Conservation (phyloP, 2,329 filamentous ascomycete species). For the Colletotrichum sidae region DNA sequence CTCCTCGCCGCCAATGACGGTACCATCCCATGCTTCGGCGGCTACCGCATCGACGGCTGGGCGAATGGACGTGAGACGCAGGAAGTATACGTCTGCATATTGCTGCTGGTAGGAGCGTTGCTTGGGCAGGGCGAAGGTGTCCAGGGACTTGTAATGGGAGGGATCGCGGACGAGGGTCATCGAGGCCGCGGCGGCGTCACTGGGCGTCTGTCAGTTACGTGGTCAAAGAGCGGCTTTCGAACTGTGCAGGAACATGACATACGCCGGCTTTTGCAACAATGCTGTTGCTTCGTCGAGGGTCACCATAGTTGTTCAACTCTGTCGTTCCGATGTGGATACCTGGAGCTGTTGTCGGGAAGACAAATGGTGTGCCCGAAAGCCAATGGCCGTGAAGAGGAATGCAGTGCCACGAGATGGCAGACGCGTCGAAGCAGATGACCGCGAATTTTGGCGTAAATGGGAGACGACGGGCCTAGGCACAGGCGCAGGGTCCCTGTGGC, state of each 20-base stretch:
- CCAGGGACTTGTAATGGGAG: slow-evolving; percentile 77
- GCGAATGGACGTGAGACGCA: slow-evolving; percentile 89
- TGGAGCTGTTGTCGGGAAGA: background rate
- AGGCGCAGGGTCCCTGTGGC: slow-evolving; percentile 7
- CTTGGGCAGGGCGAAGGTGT: slow-evolving; percentile 79
- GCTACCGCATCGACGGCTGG: slow-evolving; percentile 83
- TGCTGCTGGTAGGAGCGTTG: slow-evolving; percentile 89
- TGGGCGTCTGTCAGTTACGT: background rate
- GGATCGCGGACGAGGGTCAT: slow-evolving; percentile 60
- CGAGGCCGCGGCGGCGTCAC: slow-evolving; percentile 19
- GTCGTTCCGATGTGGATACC: background rate
- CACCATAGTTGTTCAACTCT: slow-evolving; percentile 50
- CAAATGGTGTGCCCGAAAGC: slow-evolving; percentile 17
- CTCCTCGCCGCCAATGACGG: slow-evolving; percentile 80
- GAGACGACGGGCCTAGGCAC: slow-evolving; percentile 7
- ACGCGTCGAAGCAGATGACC: slow-evolving; percentile 39
- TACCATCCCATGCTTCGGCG: slow-evolving; percentile 79
- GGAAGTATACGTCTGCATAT: slow-evolving; percentile 97
- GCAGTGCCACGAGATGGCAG: slow-evolving; percentile 33
- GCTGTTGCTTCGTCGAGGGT: slow-evolving; percentile 55
- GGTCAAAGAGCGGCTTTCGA: background rate
- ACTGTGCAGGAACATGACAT: slow-evolving; percentile 41
- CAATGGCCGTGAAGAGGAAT: slow-evolving; percentile 27
- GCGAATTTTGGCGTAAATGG: slow-evolving; percentile 51
- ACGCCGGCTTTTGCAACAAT: slow-evolving; percentile 63